Evolutionary conservation across 352 stramenopile species (phyloP).

Genomic region (Pythium pectinolyticum): DNA sequence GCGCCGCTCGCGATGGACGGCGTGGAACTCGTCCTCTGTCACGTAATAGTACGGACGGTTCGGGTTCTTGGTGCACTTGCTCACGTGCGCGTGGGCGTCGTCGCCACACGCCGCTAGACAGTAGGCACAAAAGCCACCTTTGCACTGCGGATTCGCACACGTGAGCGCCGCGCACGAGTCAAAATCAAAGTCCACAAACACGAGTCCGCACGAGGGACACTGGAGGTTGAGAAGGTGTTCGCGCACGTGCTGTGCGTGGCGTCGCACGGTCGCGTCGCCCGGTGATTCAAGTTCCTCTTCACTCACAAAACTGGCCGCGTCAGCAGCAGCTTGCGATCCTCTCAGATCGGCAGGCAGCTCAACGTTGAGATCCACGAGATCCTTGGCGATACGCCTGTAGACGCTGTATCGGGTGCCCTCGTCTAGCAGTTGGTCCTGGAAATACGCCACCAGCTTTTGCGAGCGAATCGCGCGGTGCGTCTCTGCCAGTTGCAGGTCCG

Average conservation of each 20-base stretch:
- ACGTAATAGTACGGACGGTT: conserved; percentile 30
- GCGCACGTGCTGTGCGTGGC: conserved; percentile 24
- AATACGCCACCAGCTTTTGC: no score
- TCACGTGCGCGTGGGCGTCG: conserved; percentile 29
- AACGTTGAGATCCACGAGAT: no score
- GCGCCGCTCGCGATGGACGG: conserved; percentile 23
- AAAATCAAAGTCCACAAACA: conserved; percentile 36
- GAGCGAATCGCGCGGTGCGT: no score
- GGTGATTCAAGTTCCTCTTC: no score
- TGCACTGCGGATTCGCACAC: conserved; percentile 27
- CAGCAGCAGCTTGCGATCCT: no score
- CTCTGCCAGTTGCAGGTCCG: not conserved
- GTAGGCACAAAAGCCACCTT: conserved; percentile 27
- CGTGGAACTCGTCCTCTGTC: conserved; percentile 24
- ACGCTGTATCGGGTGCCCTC: no score
- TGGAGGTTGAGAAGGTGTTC: conserved; percentile 27
- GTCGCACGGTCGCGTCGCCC: no score
- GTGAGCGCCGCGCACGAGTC: conserved; percentile 32
- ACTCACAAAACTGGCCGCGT: no score
- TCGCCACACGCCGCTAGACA: conserved; percentile 24
- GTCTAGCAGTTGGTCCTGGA: no score
- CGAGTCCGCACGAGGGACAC: conserved; percentile 24
- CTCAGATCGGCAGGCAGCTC: no score
- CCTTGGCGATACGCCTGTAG: no score
- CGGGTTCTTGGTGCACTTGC: conserved; percentile 23